phyloP scores from a whole-genome alignment of 2,329 filamentous ascomycete species.

The Fusarium sp. region DNA sequence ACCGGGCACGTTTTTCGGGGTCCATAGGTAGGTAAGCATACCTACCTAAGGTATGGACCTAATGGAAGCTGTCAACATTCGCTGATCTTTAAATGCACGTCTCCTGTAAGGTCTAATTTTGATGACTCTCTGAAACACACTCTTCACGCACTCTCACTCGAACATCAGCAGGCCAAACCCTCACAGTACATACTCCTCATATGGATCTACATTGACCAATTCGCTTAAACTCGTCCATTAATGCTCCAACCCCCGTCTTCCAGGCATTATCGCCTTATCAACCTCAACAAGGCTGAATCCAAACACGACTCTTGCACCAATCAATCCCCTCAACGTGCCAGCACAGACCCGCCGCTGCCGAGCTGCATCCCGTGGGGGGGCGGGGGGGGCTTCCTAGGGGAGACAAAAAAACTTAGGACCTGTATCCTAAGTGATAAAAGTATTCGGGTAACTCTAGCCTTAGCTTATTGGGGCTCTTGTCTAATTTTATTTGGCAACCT shows the following conservation, averaged over 20 bases:
- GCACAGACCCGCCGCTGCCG: slow-evolving; percentile 19
- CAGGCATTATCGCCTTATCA: slow-evolving; percentile 15
- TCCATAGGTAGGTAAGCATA: background rate
- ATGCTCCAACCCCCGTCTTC: background rate
- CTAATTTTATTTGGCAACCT: background rate
- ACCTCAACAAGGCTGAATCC: slow-evolving; percentile 38
- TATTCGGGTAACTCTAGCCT: too few species aligned
- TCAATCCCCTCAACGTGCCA: slow-evolving; percentile 9
- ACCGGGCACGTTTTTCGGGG: slow-evolving; percentile 2
- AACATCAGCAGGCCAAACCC: background rate
- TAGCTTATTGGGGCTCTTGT: too few species aligned
- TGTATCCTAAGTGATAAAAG: background rate
- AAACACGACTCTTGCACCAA: slow-evolving; percentile 28
- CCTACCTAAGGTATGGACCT: too few species aligned
- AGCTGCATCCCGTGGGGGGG: slow-evolving; percentile 27
- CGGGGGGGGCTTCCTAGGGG: background rate
- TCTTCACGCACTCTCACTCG: background rate
- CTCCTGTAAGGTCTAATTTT: background rate
- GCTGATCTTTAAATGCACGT: background rate
- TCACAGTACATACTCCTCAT: background rate
- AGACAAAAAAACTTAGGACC: background rate
- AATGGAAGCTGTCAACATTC: background rate
- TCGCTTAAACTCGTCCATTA: slow-evolving; percentile 1
- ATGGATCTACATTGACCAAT: background rate
- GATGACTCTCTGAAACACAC: background rate